Evolutionary conservation across 1,139 yeast genomes (phyloP), one percentile per base, ranked within the genome.

Genomic region (Saccharomyces hybrid): DNA sequence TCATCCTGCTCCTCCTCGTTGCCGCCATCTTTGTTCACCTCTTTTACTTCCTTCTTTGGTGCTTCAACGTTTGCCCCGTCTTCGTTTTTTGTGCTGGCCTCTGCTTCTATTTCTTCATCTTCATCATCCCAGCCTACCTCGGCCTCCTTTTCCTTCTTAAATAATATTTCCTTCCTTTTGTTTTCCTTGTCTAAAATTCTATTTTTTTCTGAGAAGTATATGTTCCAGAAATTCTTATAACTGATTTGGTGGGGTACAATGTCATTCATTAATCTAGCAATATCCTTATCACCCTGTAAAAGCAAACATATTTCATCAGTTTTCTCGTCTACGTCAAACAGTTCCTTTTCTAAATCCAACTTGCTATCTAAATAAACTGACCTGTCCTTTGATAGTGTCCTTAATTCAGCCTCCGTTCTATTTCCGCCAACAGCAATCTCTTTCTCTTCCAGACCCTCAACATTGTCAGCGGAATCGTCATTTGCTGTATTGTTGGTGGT

Each of bases 161-260:
- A 57, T 29, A 88, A 73, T 50, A 89, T 73, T 55, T 78, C 78
- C 69, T 82, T 84, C 62, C 96, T 79, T 65, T 81, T 80, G 60
- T 76, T 75, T 61, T 89, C 96, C 61, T 81, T 83, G 29, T 78
- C 78, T 49, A 81, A 75, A 50, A 89, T 80, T 59, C 77, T 77
- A 16, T 73, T 71, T 55, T 81, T 81, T 67, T 80, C 76, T 57
- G 73, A 75, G 68, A 82, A 87, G 71, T 88, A 91, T 50, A 84
- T 77, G 49, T 75, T 73, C 98, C 98, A 91, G 68, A 91, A 91
- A 49, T 75, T 74, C 31, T 77, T 74, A 61, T 83, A 86, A 0
- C 82, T 64, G 14, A 88, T 73, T 59, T 78, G 70, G 1, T 77
- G 80, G 0, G 95, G 95, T 1, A 88, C 96, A 11, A 90, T 67